A percentile compares a stretch with the other conserved stretches of the same genome.
phyloP scores from a whole-genome alignment of 2,329 filamentous ascomycete genomes.

The Fusarium luffae region DNA sequence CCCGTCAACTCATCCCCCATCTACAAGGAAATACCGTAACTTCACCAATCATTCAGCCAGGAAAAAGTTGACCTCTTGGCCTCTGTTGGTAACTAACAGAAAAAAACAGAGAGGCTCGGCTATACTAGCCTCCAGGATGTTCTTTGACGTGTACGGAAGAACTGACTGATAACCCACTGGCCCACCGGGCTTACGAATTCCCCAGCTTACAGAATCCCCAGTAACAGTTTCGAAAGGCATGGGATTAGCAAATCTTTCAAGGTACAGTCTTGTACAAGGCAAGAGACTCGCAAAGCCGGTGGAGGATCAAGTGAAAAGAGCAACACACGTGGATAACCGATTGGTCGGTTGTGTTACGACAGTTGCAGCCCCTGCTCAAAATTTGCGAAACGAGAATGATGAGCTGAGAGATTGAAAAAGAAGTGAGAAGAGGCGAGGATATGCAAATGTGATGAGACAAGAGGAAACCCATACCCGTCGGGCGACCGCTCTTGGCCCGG shows the following conservation, averaged over 20 bases:
- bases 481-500: conserved; percentile 23
- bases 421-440: conserved; percentile 2
- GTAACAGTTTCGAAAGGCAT: neutral
- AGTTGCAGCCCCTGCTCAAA: conserved; percentile 23
- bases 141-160: conserved; percentile 6
- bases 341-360: conserved; percentile 22
- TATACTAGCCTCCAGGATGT: neutral
- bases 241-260: conserved; percentile 6
- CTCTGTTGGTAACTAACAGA: neutral
- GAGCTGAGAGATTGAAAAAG: conserved; percentile 11
- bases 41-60: neutral
- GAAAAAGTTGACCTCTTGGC: neutral
- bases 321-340: conserved; percentile 39
- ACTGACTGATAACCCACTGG: conserved; percentile 14
- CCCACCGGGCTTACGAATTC: conserved; percentile 14
- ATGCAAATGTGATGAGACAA: conserved; percentile 12
- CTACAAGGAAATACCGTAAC: neutral
- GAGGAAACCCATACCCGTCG: conserved; percentile 10
- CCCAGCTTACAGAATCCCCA: neutral
- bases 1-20: neutral
- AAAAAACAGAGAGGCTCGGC: neutral
- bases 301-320: conserved; percentile 7
- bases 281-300: conserved; percentile 10
- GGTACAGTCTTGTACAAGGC: conserved; percentile 5
- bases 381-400: conserved; percentile 19